phyloP scores from a whole-genome alignment of 164 flowering plant species.

The Pachysandra terminalis region DNA sequence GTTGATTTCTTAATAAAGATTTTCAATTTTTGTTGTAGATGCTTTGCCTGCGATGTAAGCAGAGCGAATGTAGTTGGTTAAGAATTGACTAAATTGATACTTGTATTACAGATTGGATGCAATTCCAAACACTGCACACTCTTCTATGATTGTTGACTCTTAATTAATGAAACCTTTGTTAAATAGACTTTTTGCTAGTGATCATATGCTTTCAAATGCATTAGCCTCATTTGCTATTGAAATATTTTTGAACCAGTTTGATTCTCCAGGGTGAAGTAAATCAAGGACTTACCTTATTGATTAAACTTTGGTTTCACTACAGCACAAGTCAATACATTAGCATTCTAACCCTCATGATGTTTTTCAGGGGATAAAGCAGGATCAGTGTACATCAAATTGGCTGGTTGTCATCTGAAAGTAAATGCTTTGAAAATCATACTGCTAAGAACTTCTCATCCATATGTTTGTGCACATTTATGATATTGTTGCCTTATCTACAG shows the following conservation, averaged over 20 bases:
- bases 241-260: not conserved
- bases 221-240: not conserved
- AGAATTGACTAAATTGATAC: too few relatives aligned
- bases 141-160: too few relatives aligned
- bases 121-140: too few relatives aligned
- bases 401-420: constrained; percentile 60
- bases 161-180: too few relatives aligned
- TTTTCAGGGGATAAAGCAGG: constrained; percentile 74
- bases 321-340: not conserved
- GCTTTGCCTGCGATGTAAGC: too few relatives aligned
- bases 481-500: constrained; percentile 20
- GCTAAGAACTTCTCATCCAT: not conserved
- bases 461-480: constrained; percentile 1
- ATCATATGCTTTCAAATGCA: not conserved
- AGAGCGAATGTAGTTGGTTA: too few relatives aligned
- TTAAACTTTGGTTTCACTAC: not conserved
- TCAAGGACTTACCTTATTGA: not conserved
- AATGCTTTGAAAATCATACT: not conserved
- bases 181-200: too few relatives aligned
- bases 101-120: too few relatives aligned
- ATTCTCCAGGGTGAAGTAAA: not conserved
- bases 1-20: too few relatives aligned
- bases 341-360: not conserved
- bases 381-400: constrained; percentile 45
- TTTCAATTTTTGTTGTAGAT: too few relatives aligned